Percentiles rank a stretch among this genome's conserved stretches.
These are phyloP conservation scores for Iris macrosiphon DNA, from an alignment of 106 monocot genomes.

Conservation along the genomic window DNA sequence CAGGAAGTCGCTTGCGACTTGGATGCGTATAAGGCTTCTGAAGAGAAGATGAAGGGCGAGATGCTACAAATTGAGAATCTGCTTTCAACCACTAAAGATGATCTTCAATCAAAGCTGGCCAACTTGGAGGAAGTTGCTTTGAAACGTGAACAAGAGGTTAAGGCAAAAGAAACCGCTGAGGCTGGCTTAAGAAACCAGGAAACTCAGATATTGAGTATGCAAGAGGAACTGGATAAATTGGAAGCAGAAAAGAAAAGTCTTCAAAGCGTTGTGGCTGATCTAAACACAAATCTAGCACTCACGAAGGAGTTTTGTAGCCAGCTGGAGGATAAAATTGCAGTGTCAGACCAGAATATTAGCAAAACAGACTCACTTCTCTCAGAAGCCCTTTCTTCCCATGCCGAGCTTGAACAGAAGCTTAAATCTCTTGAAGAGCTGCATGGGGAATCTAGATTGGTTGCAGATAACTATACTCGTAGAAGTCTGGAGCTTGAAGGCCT, in stretches of 20 bases:
- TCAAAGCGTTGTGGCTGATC: constrained; percentile 26
- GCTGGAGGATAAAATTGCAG: constrained; percentile 44
- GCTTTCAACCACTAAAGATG: constrained; percentile 38
- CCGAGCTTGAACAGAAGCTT: constrained; percentile 53
- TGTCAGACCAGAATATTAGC: constrained; percentile 33
- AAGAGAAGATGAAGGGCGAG: constrained; percentile 53
- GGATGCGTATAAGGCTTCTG: constrained; percentile 33
- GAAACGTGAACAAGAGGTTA: constrained; percentile 43
- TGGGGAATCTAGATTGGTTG: constrained; percentile 17
- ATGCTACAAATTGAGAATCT: constrained; percentile 31
- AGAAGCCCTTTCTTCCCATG: constrained; percentile 35
- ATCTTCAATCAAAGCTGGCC: constrained; percentile 35
- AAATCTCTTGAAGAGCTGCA: constrained; percentile 55
- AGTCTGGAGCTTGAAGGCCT: constrained; percentile 49
- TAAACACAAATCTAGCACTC: constrained; percentile 27
- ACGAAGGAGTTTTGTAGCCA: constrained; percentile 24
- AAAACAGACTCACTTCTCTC: constrained; percentile 40
- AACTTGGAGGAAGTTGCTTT: constrained; percentile 30
- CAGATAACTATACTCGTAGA: constrained; percentile 34
- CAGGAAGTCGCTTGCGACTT: constrained; percentile 56
- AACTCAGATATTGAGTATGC: constrained; percentile 26
- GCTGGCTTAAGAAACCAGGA: constrained; percentile 30
- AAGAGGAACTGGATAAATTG: constrained; percentile 50
- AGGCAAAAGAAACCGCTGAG: constrained; percentile 36
- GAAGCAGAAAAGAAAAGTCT: constrained; percentile 51